These are phyloP conservation scores for Oxytropis ochrocephala DNA, from an alignment of 306 rosid genomes.

Conservation along the genomic window DNA sequence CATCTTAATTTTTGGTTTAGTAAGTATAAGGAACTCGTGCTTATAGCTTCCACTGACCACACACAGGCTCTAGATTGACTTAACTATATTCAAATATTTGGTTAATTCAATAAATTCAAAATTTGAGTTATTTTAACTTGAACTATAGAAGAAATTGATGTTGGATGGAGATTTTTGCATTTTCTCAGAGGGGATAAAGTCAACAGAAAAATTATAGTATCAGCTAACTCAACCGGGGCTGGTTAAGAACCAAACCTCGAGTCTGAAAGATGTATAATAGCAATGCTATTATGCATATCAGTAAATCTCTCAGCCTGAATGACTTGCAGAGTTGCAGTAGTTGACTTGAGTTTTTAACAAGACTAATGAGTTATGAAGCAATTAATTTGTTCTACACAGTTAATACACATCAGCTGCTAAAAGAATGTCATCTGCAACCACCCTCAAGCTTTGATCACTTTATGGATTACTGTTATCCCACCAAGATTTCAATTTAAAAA, in stretches of 20 bases:
- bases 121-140: background rate
- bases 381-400: background rate
- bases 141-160: background rate
- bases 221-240: background rate
- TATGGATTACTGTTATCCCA: background rate
- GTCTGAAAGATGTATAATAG: background rate
- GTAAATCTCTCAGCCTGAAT: background rate
- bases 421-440: background rate
- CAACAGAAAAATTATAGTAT: background rate
- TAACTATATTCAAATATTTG: background rate
- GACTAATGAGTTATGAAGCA: background rate
- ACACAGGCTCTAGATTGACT: background rate
- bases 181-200: background rate
- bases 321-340: background rate
- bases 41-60: background rate
- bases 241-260: conserved; percentile 1
- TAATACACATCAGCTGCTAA: background rate
- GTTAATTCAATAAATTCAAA: no score
- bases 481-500: background rate
- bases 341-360: background rate
- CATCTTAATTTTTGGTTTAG: background rate
- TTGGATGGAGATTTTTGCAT: background rate
- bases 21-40: background rate
- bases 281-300: background rate
- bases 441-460: background rate